Evolutionary conservation across 2,329 filamentous ascomycete species (phyloP), one percentile per base, ranked within the genome.

Genomic region (Diplodia sapinea): DNA sequence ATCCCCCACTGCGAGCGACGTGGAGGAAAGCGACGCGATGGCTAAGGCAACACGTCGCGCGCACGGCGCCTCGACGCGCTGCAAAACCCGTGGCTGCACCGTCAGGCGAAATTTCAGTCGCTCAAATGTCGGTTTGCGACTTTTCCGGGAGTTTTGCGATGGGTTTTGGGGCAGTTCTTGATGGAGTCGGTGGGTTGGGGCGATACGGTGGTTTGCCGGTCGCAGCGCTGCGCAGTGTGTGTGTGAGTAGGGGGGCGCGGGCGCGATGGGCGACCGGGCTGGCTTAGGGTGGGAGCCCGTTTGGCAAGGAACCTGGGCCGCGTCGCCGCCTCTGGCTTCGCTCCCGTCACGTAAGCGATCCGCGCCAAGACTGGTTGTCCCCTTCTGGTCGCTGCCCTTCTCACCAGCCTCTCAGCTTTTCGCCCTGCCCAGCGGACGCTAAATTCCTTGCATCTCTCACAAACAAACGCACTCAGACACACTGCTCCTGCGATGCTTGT

Each of bases 1-100:
- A 54, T 63, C 55, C 65, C 68, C 64, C 64, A 49, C 62, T 55
- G 61, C 47, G 43, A 51, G 51, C 59, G 64, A 67, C 68, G 68
- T 56, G 57, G 52, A 51, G 62, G 40, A 57, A 57, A 43, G 36
- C 7, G 59, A 38, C 29, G 29, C 47, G 47, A 38, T 49, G 49
- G 63, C 52, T 23, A 47, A 20, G 36, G 52, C 68, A 61, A 63
- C 55, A 54, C 50, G 59, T 36, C 36, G 36, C 67, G 55, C 61
- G 55, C 50, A 52, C 51, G 51, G 51, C 54, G 63, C 62, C 52
- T 49, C 68, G 43, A 63, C 47, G 55, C 64, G 55, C 51, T 62
- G 29, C 26, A 64, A 67, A 67, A 67, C 29, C 20, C 51, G 26
- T 33, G 51, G 43, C 20, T 38, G 40, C 29, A 51, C 11, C 33